Evolutionary conservation across 1,284 basidiomycete species (phyloP).

Genomic region (Sanghuangporus baumii): DNA sequence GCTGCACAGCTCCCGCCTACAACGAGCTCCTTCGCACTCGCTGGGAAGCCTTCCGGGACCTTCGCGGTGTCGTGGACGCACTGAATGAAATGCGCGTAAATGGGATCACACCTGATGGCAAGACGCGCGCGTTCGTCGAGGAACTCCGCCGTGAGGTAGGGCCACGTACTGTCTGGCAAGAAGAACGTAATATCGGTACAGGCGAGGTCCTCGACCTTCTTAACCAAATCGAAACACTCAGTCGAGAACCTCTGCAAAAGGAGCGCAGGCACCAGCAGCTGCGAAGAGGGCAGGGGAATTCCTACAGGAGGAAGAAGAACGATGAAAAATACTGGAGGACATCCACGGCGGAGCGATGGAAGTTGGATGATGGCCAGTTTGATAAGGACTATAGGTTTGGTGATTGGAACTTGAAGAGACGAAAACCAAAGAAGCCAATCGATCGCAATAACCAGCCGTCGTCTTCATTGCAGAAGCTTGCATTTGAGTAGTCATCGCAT

Average conservation of each 20-base stretch:
- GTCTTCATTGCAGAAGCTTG: neutral
- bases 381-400: conserved; percentile 16
- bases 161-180: conserved; percentile 43
- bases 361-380: neutral
- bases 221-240: conserved; percentile 34
- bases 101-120: conserved; percentile 59
- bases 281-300: neutral
- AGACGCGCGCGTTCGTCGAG: conserved; percentile 58
- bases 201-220: conserved; percentile 39
- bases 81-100: conserved; percentile 80
- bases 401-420: conserved; percentile 12
- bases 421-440: neutral
- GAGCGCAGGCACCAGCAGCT: conserved; percentile 14
- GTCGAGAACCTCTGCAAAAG: conserved; percentile 5
- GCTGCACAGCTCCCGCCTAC: conserved; percentile 80
- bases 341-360: conserved; percentile 18
- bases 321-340: conserved; percentile 14
- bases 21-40: conserved; percentile 78
- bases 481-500: conserved; percentile 3
- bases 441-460: neutral
- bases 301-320: neutral
- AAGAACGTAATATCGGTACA: conserved; percentile 38
- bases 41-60: conserved; percentile 78
- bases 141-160: conserved; percentile 62
- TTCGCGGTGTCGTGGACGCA: conserved; percentile 64